These are phyloP conservation scores for Lepidium didymum DNA, from an alignment of 345 rosid species.

Conservation along the genomic window DNA sequence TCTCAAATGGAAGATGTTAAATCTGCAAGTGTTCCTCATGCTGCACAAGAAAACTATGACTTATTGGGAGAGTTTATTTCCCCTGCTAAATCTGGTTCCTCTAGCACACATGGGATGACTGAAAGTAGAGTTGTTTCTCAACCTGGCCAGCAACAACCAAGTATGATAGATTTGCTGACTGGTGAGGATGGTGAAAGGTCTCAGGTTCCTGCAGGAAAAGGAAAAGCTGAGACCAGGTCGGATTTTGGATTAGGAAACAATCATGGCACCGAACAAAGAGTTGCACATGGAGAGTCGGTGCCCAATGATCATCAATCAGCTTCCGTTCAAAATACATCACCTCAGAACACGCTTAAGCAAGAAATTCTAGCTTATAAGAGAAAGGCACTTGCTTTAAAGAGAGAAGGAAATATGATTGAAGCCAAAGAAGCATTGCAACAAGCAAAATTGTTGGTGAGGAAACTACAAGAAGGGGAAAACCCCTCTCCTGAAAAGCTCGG, in stretches of 20 bases:
- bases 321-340: conserved; percentile 24
- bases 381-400: conserved; percentile 73
- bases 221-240: conserved; percentile 22
- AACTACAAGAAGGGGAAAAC: conserved; percentile 32
- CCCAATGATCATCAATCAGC: conserved; percentile 13
- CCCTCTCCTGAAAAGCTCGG: conserved; percentile 25
- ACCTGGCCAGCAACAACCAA: conserved; percentile 19
- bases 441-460: conserved; percentile 76
- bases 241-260: conserved; percentile 3
- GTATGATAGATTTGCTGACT: conserved; percentile 41
- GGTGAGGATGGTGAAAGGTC: conserved; percentile 30
- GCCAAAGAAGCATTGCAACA: conserved; percentile 72
- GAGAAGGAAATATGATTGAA: conserved; percentile 74
- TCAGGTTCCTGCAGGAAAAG: conserved; percentile 26
- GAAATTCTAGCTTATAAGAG: conserved; percentile 65
- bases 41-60: conserved; percentile 14
- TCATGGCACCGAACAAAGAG: conserved; percentile 10
- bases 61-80: conserved; percentile 26
- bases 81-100: conserved; percentile 23
- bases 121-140: conserved; percentile 23
- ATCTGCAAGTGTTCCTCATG: conserved; percentile 5
- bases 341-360: conserved; percentile 40
- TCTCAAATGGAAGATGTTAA: conserved; percentile 1
- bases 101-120: not conserved
- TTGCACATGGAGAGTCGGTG: conserved; percentile 14